Evolutionary conservation across 441 rosid species (phyloP).

Genomic region (Lepidium campestre): DNA sequence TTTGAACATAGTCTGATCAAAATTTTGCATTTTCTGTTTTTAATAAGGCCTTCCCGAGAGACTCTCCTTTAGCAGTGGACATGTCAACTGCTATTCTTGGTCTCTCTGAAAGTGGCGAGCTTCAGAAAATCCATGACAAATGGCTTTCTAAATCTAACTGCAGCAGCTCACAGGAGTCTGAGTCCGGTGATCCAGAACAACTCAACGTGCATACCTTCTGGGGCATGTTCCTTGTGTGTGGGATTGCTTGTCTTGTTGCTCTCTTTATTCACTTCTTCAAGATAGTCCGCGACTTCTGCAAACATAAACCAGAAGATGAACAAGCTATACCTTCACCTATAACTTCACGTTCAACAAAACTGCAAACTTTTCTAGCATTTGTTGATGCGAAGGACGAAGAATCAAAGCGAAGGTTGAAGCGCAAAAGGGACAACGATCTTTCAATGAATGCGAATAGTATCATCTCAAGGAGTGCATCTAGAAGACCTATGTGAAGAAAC

Average conservation of each 20-base stretch:
- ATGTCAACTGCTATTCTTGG: conserved; percentile 83
- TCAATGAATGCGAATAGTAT: conserved; percentile 8
- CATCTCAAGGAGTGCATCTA: neutral
- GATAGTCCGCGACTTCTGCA: conserved; percentile 44
- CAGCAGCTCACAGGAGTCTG: conserved; percentile 26
- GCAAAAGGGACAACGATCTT: conserved; percentile 40
- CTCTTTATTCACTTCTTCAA: conserved; percentile 52
- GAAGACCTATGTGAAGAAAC: neutral
- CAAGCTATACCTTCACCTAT: conserved; percentile 24
- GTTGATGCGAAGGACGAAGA: conserved; percentile 50
- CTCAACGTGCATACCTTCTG: conserved; percentile 63
- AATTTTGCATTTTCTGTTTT: conserved; percentile 5
- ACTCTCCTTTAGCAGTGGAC: conserved; percentile 82
- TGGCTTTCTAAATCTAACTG: conserved; percentile 67
- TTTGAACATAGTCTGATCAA: conserved; percentile 2
- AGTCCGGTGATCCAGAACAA: conserved; percentile 45
- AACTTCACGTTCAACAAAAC: conserved; percentile 31
- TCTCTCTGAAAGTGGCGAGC: conserved; percentile 82
- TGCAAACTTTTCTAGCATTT: conserved; percentile 54
- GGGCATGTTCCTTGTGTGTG: conserved; percentile 75
- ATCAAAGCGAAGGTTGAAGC: conserved; percentile 40
- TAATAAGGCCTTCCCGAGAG: conserved; percentile 72
- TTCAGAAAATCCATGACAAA: conserved; percentile 69
- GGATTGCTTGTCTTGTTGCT: conserved; percentile 61
- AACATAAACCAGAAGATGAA: conserved; percentile 24